These are phyloP conservation scores for Trichoderma harzianum DNA, from an alignment of 2,329 filamentous ascomycete genomes.

Conservation along the genomic window DNA sequence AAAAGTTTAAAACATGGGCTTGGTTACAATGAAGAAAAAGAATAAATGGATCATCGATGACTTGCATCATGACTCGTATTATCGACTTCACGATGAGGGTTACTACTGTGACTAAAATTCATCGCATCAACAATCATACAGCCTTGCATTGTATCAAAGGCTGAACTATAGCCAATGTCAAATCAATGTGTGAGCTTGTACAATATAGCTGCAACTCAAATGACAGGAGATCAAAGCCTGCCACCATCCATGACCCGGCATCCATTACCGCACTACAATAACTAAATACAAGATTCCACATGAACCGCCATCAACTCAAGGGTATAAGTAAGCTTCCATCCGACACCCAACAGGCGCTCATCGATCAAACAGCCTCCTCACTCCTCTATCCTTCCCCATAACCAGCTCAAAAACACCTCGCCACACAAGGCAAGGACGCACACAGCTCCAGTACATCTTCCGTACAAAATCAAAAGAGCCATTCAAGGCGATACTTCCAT, in stretches of 20 bases:
- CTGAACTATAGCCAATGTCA: background rate
- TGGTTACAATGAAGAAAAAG: background rate
- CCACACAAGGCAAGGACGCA: background rate
- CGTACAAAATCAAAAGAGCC: too few relatives aligned
- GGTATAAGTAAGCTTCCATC: conserved; percentile 13
- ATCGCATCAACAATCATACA: too few relatives aligned
- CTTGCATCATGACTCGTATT: background rate
- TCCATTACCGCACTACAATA: background rate
- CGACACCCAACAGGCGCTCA: background rate
- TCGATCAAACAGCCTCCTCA: background rate
- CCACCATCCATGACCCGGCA: background rate
- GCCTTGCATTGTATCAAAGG: background rate
- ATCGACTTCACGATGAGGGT: accelerated
- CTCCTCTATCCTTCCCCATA: background rate
- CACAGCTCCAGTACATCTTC: too few relatives aligned
- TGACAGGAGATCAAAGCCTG: background rate
- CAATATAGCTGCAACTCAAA: background rate
- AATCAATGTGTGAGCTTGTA: background rate
- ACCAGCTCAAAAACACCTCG: background rate
- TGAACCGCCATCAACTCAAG: background rate
- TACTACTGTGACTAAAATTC: too few relatives aligned
- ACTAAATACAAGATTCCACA: conserved; percentile 1
- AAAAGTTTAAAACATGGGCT: background rate
- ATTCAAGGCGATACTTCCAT: background rate
- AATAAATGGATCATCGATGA: background rate